A percentile compares a stretch with the other conserved stretches of the same genome.
phyloP scores from a whole-genome alignment of 768 basidiomycete genomes.

The Boletus speciosus region DNA sequence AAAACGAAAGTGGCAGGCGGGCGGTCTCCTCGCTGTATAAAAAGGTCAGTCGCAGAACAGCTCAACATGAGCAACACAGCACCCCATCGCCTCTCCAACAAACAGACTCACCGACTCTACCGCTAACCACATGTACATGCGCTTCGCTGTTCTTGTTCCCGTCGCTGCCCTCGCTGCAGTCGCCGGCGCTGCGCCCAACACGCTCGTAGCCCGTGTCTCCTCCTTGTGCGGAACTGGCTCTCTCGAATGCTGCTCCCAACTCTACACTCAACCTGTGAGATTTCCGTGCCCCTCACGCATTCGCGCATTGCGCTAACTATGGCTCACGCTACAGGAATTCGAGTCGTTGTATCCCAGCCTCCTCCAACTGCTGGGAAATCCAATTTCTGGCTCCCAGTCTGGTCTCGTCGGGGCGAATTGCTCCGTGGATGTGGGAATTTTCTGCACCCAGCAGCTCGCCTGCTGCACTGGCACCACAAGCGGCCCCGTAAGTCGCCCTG shows the following conservation, averaged over 20 bases:
- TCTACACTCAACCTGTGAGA: no score
- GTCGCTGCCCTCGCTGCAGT: conserved; percentile 8
- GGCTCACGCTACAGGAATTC: neutral
- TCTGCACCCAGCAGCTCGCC: conserved; percentile 15
- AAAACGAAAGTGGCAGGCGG: neutral
- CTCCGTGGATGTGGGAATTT: neutral
- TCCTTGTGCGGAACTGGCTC: no score
- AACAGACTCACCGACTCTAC: neutral
- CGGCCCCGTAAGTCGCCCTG: conserved; percentile 2
- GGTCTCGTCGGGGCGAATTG: no score
- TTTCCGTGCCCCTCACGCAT: no score
- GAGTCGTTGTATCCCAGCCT: neutral
- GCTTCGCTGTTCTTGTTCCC: conserved; percentile 5
- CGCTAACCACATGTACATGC: conserved; percentile 4
- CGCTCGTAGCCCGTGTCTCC: neutral
- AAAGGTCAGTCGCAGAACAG: neutral
- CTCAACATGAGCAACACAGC: neutral
- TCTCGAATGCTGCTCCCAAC: no score
- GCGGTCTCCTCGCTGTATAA: conserved; percentile 4
- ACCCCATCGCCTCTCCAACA: neutral
- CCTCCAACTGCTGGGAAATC: neutral
- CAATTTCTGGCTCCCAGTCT: no score
- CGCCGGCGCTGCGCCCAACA: conserved; percentile 6
- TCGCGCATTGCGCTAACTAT: no score
- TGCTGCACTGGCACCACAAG: conserved; percentile 12